phyloP scores from a whole-genome alignment of 768 basidiomycete species.

The Pleurotus giganteus region DNA sequence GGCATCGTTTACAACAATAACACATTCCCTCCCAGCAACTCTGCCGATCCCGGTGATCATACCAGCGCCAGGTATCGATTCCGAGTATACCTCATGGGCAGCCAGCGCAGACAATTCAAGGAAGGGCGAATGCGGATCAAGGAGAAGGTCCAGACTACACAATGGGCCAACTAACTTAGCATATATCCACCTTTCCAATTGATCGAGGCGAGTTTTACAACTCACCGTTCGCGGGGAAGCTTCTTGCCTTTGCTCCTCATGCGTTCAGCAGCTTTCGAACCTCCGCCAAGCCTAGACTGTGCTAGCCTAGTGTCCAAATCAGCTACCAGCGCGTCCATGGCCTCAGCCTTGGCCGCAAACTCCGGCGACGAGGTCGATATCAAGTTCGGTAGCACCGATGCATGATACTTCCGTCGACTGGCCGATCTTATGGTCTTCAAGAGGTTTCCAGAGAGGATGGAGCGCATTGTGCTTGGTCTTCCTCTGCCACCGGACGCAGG shows the following conservation, averaged over 20 bases:
- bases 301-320: slow-evolving; percentile 62
- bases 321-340: slow-evolving; percentile 69
- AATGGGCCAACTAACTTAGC: too few species aligned
- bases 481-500: not conserved
- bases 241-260: slow-evolving; percentile 80
- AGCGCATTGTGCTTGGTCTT: slow-evolving; percentile 14
- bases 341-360: slow-evolving; percentile 61
- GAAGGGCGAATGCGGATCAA: slow-evolving; percentile 89
- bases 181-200: too few species aligned
- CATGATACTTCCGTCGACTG: slow-evolving; percentile 53
- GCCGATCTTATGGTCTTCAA: slow-evolving; percentile 10
- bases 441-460: slow-evolving; percentile 16
- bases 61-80: slow-evolving; percentile 83
- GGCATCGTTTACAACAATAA: slow-evolving; percentile 92
- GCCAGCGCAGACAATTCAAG: slow-evolving; percentile 85
- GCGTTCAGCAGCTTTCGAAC: slow-evolving; percentile 67
- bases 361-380: slow-evolving; percentile 70
- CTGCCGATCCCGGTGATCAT: slow-evolving; percentile 85
- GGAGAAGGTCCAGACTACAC: slow-evolving; percentile 61
- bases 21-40: slow-evolving; percentile 79
- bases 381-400: slow-evolving; percentile 69
- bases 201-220: slow-evolving; percentile 5
- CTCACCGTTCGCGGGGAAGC: slow-evolving; percentile 80
- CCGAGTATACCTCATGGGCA: slow-evolving; percentile 82
- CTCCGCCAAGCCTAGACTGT: slow-evolving; percentile 67